Conservation (phyloP, 1,139 yeast species). For the Taphrina communis region DNA sequence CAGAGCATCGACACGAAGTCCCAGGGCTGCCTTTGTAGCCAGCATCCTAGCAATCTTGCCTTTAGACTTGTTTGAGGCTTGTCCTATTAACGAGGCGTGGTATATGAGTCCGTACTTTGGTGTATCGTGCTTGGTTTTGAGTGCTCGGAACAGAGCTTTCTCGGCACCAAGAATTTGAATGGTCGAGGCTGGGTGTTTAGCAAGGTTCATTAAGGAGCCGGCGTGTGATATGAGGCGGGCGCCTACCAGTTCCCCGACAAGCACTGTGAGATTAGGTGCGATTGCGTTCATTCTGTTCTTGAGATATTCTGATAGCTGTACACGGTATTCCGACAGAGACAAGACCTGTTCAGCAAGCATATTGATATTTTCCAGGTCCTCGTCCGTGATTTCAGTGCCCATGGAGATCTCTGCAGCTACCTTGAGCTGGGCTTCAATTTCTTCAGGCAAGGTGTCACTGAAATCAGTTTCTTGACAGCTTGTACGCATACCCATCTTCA, state of each 20-base stretch:
- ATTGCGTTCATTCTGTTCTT: slow-evolving; percentile 96
- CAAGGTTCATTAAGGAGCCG: slow-evolving; percentile 92
- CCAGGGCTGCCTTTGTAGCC: slow-evolving; percentile 98
- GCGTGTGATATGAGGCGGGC: slow-evolving; percentile 98
- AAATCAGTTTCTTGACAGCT: slow-evolving; percentile 89
- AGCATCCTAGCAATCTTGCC: slow-evolving; percentile 98
- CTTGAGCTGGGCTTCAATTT: slow-evolving; percentile 67
- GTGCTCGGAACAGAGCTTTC: slow-evolving; percentile 97
- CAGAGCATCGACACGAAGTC: slow-evolving; percentile 93
- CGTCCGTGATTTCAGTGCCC: slow-evolving; percentile 98
- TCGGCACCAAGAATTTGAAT: slow-evolving; percentile 98
- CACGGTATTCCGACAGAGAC: slow-evolving; percentile 89
- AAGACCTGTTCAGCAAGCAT: slow-evolving; percentile 95
- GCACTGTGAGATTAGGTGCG: slow-evolving; percentile 95
- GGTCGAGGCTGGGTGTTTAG: slow-evolving; percentile 98
- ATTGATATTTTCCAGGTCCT: slow-evolving; percentile 87
- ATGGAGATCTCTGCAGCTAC: slow-evolving; percentile 87
- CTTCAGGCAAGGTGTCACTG: slow-evolving; percentile 91
- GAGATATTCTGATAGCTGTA: slow-evolving; percentile 82
- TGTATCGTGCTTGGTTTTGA: slow-evolving; percentile 97
- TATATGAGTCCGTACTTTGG: slow-evolving; percentile 97
- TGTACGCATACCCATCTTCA: slow-evolving; percentile 92
- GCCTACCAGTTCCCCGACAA: slow-evolving; percentile 98
- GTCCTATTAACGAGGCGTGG: slow-evolving; percentile 95
- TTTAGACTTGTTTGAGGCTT: slow-evolving; percentile 95